These are phyloP conservation scores for Tuber microsphaerosporum DNA, from an alignment of 495 filamentous ascomycete genomes.

Conservation along the genomic window DNA sequence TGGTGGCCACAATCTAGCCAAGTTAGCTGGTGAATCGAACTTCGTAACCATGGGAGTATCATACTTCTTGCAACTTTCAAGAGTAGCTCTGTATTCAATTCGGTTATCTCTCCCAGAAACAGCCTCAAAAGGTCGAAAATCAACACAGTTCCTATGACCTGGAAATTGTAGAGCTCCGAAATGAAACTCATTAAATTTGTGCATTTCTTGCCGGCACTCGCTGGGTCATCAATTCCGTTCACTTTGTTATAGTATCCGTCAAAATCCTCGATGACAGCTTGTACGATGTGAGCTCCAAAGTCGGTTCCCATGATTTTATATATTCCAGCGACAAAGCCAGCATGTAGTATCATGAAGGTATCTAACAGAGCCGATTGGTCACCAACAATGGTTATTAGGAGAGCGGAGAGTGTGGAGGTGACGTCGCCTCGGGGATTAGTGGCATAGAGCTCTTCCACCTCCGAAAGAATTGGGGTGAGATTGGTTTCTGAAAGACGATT, in stretches of 20 bases:
- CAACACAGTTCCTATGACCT: conserved; percentile 70
- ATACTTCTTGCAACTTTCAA: conserved; percentile 71
- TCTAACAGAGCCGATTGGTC: conserved; percentile 71
- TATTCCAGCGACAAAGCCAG: conserved; percentile 79
- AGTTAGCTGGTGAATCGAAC: conserved; percentile 11
- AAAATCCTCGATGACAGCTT: conserved; percentile 67
- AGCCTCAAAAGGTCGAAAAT: conserved; percentile 83
- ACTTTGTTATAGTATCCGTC: conserved; percentile 49
- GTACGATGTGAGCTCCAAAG: conserved; percentile 76
- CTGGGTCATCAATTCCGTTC: conserved; percentile 47
- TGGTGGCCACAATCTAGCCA: conserved; percentile 60
- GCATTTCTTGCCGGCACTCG: conserved; percentile 53
- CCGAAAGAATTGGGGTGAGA: conserved; percentile 67
- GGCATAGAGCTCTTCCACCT: conserved; percentile 75
- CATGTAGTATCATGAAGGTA: conserved; percentile 81
- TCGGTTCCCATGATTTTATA: conserved; percentile 81
- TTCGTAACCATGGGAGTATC: not conserved
- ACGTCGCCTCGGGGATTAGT: conserved; percentile 75
- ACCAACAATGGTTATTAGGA: conserved; percentile 66
- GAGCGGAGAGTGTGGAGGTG: conserved; percentile 64
- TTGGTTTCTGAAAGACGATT: conserved; percentile 91
- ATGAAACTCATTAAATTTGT: conserved; percentile 77
- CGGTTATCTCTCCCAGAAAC: conserved; percentile 67
- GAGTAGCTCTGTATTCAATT: conserved; percentile 85
- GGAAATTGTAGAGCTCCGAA: conserved; percentile 85